A percentile compares a stretch with the other conserved stretches of the same genome.
Conservation (phyloP, 345 rosid species). For the Populus simonii region DNA sequence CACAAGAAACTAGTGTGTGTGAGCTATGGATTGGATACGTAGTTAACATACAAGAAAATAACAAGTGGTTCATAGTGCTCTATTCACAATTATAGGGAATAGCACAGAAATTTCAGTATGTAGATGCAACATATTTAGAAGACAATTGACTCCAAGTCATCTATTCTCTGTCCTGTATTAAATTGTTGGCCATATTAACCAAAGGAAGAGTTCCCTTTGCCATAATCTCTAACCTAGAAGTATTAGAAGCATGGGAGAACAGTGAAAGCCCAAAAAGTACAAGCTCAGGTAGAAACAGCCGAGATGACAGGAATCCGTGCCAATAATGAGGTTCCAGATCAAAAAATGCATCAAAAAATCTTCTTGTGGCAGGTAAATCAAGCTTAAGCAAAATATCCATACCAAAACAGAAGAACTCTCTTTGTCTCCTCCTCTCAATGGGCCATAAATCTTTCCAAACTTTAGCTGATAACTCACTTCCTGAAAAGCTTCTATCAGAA, state of each 20-base stretch:
- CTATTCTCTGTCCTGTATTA: conserved; percentile 73
- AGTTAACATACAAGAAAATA: background rate
- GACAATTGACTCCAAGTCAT: conserved; percentile 11
- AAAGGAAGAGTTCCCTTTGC: conserved; percentile 86
- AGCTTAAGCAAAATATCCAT: conserved; percentile 94
- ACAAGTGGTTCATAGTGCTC: background rate
- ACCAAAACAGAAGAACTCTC: conserved; percentile 99
- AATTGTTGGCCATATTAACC: conserved; percentile 77
- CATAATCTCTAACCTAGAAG: conserved; percentile 94
- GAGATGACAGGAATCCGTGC: conserved; percentile 95
- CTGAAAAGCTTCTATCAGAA: conserved; percentile 41
- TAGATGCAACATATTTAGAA: conserved; percentile 11
- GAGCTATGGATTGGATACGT: background rate
- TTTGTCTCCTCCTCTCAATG: conserved; percentile 78
- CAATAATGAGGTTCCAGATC: conserved; percentile 80
- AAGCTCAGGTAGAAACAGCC: conserved; percentile 82
- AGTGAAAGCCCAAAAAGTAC: conserved; percentile 75
- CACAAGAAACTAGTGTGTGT: background rate
- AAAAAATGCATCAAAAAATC: conserved; percentile 90
- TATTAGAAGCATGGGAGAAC: conserved; percentile 80
- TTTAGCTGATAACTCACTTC: conserved; percentile 60
- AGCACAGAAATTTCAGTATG: background rate
- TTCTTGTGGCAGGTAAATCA: conserved; percentile 72
- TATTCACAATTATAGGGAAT: background rate
- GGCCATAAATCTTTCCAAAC: conserved; percentile 99